Evolutionary conservation across 495 filamentous ascomycete species (phyloP).

Genomic region (Podospora sp.): DNA sequence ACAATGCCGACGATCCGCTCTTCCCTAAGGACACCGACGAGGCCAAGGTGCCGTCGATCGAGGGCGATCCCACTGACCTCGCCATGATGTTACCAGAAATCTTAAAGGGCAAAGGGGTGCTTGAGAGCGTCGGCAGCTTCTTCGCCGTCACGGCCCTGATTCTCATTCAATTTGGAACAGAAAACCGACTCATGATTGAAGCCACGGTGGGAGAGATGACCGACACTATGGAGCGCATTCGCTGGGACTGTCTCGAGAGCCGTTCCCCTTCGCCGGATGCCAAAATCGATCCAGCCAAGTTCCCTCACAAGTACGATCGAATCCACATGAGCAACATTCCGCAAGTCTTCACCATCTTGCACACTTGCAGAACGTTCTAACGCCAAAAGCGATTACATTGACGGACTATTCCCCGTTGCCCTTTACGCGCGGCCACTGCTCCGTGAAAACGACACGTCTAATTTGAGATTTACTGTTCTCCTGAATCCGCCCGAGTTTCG

Average conservation of each 20-base stretch:
- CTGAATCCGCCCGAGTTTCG: constrained; percentile 26
- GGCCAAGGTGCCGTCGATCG: constrained; percentile 3
- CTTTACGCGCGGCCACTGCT: constrained; percentile 41
- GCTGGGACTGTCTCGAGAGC: constrained; percentile 31
- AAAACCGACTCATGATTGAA: constrained; percentile 33
- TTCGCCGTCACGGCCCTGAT: constrained; percentile 22
- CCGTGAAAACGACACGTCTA: constrained; percentile 20
- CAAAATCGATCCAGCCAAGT: constrained; percentile 26
- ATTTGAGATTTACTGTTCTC: constrained; percentile 31
- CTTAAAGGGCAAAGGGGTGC: background rate
- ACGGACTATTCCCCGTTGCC: constrained; percentile 36
- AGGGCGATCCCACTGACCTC: constrained; percentile 15
- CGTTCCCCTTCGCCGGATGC: constrained; percentile 16
- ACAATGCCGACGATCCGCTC: background rate
- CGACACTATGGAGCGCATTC: constrained; percentile 35
- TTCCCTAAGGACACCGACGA: background rate
- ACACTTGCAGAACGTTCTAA: too few species aligned
- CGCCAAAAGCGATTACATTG: constrained; percentile 47
- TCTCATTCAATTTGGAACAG: constrained; percentile 21
- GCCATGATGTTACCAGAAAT: background rate
- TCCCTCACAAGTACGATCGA: constrained; percentile 37
- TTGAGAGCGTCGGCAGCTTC: constrained; percentile 22
- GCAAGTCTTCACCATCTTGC: too few species aligned
- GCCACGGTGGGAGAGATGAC: constrained; percentile 34
- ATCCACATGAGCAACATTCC: constrained; percentile 46